These are phyloP conservation scores for Camelina hispida DNA, from an alignment of 345 rosid species.

Conservation along the genomic window DNA sequence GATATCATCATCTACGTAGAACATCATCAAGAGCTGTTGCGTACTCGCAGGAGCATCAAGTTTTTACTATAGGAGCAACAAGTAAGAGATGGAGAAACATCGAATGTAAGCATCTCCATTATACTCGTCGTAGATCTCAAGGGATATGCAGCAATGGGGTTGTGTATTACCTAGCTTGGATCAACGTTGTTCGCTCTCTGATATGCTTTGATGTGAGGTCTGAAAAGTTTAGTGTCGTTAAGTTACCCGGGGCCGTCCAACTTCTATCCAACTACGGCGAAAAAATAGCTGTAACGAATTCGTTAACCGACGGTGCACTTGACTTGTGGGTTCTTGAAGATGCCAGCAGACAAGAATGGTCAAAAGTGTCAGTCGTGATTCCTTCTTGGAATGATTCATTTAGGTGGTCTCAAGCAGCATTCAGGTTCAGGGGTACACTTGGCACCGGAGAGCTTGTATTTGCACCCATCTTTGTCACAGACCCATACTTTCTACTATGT, in stretches of 20 bases:
- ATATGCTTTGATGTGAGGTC: neutral
- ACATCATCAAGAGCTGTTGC: neutral
- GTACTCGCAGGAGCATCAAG: neutral
- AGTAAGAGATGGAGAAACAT: neutral
- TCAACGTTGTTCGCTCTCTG: neutral
- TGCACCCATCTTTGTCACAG: neutral
- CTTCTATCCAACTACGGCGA: neutral
- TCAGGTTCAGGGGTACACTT: neutral
- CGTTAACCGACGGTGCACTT: too few relatives aligned
- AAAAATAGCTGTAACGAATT: neutral
- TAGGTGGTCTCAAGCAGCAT: too few relatives aligned
- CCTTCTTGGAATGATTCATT: neutral
- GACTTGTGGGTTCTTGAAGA: constrained; percentile 12
- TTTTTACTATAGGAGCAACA: neutral
- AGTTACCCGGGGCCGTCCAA: neutral
- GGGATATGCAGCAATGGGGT: constrained; percentile 1
- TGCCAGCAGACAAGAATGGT: constrained; percentile 2
- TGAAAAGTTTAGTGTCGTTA: neutral
- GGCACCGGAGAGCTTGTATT: neutral
- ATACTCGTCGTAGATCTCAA: neutral
- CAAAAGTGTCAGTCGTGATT: neutral
- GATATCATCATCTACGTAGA: too few relatives aligned
- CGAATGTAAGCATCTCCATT: neutral
- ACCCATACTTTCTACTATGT: neutral
- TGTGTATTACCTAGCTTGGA: neutral